These are phyloP conservation scores for Mollisia scopiformis DNA, from an alignment of 2,329 filamentous ascomycete genomes.

Conservation along the genomic window DNA sequence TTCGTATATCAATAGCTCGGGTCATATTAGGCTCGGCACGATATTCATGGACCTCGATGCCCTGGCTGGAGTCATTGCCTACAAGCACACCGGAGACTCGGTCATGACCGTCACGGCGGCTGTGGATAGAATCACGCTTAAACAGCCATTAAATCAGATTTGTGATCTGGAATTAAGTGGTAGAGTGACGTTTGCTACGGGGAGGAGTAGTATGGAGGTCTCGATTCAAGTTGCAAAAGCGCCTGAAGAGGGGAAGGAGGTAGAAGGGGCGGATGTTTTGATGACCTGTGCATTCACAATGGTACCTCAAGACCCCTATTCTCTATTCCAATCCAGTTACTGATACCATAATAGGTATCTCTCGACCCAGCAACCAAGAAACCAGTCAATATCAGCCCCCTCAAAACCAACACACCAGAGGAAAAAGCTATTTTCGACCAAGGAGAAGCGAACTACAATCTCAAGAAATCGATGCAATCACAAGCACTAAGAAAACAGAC, in stretches of 20 bases:
- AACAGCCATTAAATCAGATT: slow-evolving; percentile 67
- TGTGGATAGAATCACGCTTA: slow-evolving; percentile 48
- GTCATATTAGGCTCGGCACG: slow-evolving; percentile 58
- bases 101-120: slow-evolving; percentile 44
- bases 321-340: background rate
- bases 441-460: slow-evolving; percentile 67
- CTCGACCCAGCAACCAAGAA: slow-evolving; percentile 68
- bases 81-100: slow-evolving; percentile 69
- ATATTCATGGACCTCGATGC: slow-evolving; percentile 74
- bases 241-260: slow-evolving; percentile 52
- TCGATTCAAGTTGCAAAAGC: slow-evolving; percentile 70
- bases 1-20: slow-evolving; percentile 69
- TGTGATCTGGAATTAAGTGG: slow-evolving; percentile 69
- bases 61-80: slow-evolving; percentile 69
- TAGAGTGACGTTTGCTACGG: slow-evolving; percentile 61
- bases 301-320: slow-evolving; percentile 50
- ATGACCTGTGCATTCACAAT: slow-evolving; percentile 77
- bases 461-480: slow-evolving; percentile 64
- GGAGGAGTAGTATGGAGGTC: slow-evolving; percentile 70
- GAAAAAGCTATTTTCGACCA: slow-evolving; percentile 63
- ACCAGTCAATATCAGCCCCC: slow-evolving; percentile 62
- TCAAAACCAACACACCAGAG: slow-evolving; percentile 62
- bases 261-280: slow-evolving; percentile 62
- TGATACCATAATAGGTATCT: slow-evolving; percentile 43
- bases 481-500: slow-evolving; percentile 64